Evolutionary conservation across 2,329 filamentous ascomycete genomes (phyloP).

Genomic region (Exophiala phaeomuriformis): DNA sequence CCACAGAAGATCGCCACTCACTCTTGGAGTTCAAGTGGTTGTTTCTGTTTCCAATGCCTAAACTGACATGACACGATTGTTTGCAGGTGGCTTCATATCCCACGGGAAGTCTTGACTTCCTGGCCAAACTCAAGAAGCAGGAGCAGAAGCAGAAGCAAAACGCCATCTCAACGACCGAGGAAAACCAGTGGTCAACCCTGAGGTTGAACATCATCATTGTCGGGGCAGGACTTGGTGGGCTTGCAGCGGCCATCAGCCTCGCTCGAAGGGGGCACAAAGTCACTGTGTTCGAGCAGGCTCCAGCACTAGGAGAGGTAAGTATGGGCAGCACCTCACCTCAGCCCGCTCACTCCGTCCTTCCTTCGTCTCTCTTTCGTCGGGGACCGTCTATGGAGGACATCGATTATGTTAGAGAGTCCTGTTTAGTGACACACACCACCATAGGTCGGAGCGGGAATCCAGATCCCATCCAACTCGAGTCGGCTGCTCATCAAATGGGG

Average conservation of each 20-base stretch:
- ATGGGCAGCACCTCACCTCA: background rate
- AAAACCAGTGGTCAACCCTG: constrained; percentile 5
- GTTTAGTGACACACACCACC: too few species aligned
- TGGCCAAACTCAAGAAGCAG: constrained; percentile 15
- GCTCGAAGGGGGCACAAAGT: constrained; percentile 27
- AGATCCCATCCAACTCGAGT: constrained; percentile 30
- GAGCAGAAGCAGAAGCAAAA: constrained; percentile 13
- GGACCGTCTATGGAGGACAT: too few species aligned
- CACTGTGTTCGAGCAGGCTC: constrained; percentile 28
- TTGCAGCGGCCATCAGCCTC: constrained; percentile 30
- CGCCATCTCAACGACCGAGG: constrained; percentile 2
- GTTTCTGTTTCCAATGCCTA: too few species aligned
- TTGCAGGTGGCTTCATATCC: constrained; percentile 18
- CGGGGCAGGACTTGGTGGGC: constrained; percentile 31
- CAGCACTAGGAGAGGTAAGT: constrained; percentile 16
- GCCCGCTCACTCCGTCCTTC: too few species aligned
- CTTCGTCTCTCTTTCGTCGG: too few species aligned
- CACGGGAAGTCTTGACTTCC: constrained; percentile 20
- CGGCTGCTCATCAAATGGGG: constrained; percentile 28
- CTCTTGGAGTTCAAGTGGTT: too few species aligned
- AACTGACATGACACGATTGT: too few species aligned
- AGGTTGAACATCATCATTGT: constrained; percentile 35
- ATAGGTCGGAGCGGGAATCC: constrained; percentile 30
- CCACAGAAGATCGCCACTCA: too few species aligned
- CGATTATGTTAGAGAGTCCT: too few species aligned